These are phyloP conservation scores for Hibiscus mutabilis DNA, from an alignment of 345 rosid species.

Conservation along the genomic window DNA sequence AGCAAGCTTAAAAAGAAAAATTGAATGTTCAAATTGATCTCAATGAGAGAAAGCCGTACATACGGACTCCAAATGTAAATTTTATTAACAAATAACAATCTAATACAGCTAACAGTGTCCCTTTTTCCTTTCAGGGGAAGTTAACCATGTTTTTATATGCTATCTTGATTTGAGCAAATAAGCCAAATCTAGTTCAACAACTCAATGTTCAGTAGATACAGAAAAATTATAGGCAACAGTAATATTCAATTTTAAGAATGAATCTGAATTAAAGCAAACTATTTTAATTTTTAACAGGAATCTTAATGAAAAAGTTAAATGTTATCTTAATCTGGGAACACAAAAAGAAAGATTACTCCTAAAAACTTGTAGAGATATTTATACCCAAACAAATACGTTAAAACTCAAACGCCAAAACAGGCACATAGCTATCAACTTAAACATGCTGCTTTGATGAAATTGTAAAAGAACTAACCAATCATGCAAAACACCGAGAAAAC, in stretches of 20 bases:
- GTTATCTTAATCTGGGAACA: not conserved
- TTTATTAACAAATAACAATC: not conserved
- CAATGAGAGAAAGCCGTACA: not conserved
- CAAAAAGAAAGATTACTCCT: not conserved
- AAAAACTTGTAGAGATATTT: not conserved
- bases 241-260: not conserved
- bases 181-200: not conserved
- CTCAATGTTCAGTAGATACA: not conserved
- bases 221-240: not conserved
- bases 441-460: not conserved
- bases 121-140: too few relatives aligned
- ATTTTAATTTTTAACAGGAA: not conserved
- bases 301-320: not conserved
- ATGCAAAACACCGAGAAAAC: slow-evolving; percentile 86
- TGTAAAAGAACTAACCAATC: slow-evolving; percentile 64
- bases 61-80: not conserved
- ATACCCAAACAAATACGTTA: not conserved
- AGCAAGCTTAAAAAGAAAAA: not conserved
- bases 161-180: not conserved
- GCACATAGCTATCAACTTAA: not conserved
- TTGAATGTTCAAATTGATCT: not conserved
- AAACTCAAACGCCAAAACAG: slow-evolving; percentile 1
- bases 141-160: not conserved
- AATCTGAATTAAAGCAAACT: not conserved
- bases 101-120: not conserved